Evolutionary conservation across 2,329 filamentous ascomycete genomes (phyloP).

Genomic region (Aspergillus sp.): DNA sequence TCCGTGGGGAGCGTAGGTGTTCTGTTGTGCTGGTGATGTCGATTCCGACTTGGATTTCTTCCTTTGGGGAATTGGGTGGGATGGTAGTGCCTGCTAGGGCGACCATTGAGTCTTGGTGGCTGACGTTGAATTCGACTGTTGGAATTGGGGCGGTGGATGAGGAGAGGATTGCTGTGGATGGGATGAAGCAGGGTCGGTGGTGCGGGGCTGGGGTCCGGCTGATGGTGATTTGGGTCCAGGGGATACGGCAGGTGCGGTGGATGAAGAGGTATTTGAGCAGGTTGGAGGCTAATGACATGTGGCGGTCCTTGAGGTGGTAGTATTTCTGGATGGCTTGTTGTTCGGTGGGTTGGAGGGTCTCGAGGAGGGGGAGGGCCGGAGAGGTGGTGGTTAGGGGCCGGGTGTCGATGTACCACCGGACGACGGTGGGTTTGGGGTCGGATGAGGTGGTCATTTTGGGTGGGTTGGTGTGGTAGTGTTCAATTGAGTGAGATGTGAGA

Average conservation of each 20-base stretch:
- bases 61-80: slow-evolving; percentile 9
- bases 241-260: slow-evolving; percentile 55
- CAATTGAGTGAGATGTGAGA: not conserved
- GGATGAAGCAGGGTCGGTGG: slow-evolving; percentile 56
- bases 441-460: not conserved
- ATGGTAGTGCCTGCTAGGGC: slow-evolving; percentile 55
- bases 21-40: slow-evolving; percentile 67
- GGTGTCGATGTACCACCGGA: slow-evolving; percentile 50
- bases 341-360: slow-evolving; percentile 49
- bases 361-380: slow-evolving; percentile 40
- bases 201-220: slow-evolving; percentile 53
- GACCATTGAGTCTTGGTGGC: slow-evolving; percentile 65
- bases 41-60: slow-evolving; percentile 53
- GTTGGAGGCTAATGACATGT: slow-evolving; percentile 63
- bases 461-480: not conserved
- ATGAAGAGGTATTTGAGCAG: slow-evolving; percentile 64
- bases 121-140: slow-evolving; percentile 64
- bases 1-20: slow-evolving; percentile 48
- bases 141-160: slow-evolving; percentile 18
- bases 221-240: slow-evolving; percentile 60
- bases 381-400: slow-evolving; percentile 35
- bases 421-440: slow-evolving; percentile 23
- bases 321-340: slow-evolving; percentile 53
- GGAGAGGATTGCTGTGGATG: slow-evolving; percentile 29
- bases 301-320: slow-evolving; percentile 58